Base-by-base conservation (phyloP, 805 yeast species). In the Candida tibetensis region DNA sequence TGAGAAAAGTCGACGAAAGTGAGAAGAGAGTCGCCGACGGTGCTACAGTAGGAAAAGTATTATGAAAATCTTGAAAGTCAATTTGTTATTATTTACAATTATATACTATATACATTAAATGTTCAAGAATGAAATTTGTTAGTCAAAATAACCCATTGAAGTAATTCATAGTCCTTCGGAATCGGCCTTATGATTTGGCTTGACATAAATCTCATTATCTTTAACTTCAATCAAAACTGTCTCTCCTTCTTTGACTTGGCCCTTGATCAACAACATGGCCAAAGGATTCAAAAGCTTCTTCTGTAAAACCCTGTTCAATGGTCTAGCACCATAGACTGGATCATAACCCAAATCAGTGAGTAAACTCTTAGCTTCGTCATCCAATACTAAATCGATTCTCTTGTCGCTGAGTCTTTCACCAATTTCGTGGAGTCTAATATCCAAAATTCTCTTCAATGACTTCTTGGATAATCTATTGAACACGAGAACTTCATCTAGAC, bases 291-390 rank as follows among this genome's bases (percentile, higher is more conserved):
- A 70, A n/a, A 93, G 58, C 45, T 74, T 66, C 67, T 83, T 86
- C 59, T 89, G 95, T 43, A 91, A 80, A 36, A 89, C 74, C 52
- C 99, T 77, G 69, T 93, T 91, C 60, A 93, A 73, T 8, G 99
- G 99, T 57, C 99, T 78, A 0, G 99, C 99, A 50, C 99, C 99
- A 55, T 91, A 93, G 30, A 82, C 62, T 22, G 87, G 85, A 55
- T 91, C 97, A 58, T 91, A 93, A 3, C 99, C 99, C 47, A 84
- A 71, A 19, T 82, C 80, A 3, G 91, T 81, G 27, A 93, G 69
- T 83, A 93, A 82, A 10, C 72, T 76, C 58, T 84, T 87, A 3
- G 91, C 95, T 2, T 64, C 79, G 6, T 74, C 77, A 2, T 76
- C 57, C 16, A 86, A 65, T 0, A 70, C 61, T 40, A 78, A 56